Evolutionary conservation across 106 monocot species (phyloP).

Genomic region (Acanthochlamys bracteata): DNA sequence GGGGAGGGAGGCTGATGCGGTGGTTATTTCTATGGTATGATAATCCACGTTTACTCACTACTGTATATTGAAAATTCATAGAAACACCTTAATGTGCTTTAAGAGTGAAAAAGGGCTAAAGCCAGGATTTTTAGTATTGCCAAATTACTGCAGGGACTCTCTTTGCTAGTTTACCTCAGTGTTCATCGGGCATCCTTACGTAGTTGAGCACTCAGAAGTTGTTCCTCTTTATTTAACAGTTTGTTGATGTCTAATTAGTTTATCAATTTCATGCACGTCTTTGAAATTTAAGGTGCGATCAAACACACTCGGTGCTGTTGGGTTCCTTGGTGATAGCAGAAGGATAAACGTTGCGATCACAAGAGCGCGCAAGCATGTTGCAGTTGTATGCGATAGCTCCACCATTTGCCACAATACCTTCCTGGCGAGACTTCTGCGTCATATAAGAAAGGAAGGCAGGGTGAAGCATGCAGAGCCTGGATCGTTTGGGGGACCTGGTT

Average conservation of each 20-base stretch:
- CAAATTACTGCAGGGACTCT: too few relatives aligned
- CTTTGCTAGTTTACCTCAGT: too few relatives aligned
- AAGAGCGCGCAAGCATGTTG: constrained; percentile 80
- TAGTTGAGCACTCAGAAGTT: too few relatives aligned
- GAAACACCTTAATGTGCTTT: too few relatives aligned
- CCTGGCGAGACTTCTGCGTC: constrained; percentile 85
- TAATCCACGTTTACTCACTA: too few relatives aligned
- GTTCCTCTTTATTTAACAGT: too few relatives aligned
- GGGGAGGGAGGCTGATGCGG: constrained; percentile 94
- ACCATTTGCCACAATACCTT: constrained; percentile 96
- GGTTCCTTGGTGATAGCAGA: constrained; percentile 84
- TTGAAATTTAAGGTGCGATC: constrained; percentile 57
- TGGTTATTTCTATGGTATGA: constrained; percentile 86
- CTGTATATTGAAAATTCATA: too few relatives aligned
- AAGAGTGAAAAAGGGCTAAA: too few relatives aligned
- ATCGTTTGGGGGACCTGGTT: constrained; percentile 43
- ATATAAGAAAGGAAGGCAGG: constrained; percentile 55
- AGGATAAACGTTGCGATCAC: constrained; percentile 92
- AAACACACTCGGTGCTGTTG: constrained; percentile 85
- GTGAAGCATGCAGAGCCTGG: constrained; percentile 74
- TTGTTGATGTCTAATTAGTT: too few relatives aligned
- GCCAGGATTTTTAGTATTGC: too few relatives aligned
- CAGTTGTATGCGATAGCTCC: constrained; percentile 85
- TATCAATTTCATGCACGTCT: too few relatives aligned
- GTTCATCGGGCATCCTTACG: too few relatives aligned